Evolutionary conservation across 345 rosid genomes (phyloP).

Genomic region (Mercurialis annua): DNA sequence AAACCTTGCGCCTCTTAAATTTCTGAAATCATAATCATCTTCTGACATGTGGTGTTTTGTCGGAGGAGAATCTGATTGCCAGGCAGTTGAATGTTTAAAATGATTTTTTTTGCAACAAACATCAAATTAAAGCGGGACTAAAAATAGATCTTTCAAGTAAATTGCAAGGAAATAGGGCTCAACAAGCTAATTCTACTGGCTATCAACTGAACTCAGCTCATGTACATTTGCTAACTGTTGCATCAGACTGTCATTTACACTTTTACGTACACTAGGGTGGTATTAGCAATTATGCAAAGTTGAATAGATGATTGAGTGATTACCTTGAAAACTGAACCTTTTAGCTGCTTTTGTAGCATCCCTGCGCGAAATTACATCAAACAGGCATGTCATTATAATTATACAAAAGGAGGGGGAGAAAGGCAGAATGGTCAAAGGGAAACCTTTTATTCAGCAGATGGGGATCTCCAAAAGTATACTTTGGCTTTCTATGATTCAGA

Average conservation of each 20-base stretch:
- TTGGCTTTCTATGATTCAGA: slow-evolving; percentile 32
- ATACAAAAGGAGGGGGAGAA: slow-evolving; percentile 17
- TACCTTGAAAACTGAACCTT: slow-evolving; percentile 48
- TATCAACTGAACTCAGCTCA: not conserved
- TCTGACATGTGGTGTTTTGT: slow-evolving; percentile 33
- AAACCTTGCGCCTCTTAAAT: slow-evolving; percentile 34
- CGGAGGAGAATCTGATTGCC: slow-evolving; percentile 39
- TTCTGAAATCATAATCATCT: slow-evolving; percentile 27
- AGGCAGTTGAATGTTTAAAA: slow-evolving; percentile 14
- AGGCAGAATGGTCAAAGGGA: slow-evolving; percentile 9
- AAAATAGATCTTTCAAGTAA: too few species aligned
- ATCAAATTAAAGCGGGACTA: too few species aligned
- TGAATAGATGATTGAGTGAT: slow-evolving; percentile 9
- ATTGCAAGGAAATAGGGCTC: not conserved
- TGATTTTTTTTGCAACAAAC: not conserved
- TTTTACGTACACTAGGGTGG: not conserved
- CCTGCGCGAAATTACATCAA: slow-evolving; percentile 38
- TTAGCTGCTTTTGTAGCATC: slow-evolving; percentile 34
- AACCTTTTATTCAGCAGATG: slow-evolving; percentile 49
- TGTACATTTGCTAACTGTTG: not conserved
- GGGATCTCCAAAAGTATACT: slow-evolving; percentile 36
- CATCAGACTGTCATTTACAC: not conserved
- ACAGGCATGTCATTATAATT: slow-evolving; percentile 13
- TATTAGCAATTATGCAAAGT: not conserved
- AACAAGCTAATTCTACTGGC: not conserved